Evolutionary conservation across 495 filamentous ascomycete species (phyloP).

Genomic region (Usnea hakonensis): DNA sequence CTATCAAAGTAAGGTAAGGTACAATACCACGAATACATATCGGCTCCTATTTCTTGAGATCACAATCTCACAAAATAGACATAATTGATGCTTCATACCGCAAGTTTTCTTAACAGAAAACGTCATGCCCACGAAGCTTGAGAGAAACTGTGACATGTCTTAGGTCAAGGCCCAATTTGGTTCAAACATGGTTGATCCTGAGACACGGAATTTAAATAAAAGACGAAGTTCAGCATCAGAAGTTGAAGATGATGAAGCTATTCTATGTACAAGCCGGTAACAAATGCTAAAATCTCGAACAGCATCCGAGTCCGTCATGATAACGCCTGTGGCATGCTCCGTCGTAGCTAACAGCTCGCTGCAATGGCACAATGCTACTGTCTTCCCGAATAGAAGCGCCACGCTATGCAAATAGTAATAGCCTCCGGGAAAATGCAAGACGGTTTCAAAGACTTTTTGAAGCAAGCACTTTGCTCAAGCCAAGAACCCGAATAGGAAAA

Average conservation of each 20-base stretch:
- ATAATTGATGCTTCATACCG: too few relatives aligned
- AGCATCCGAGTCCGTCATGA: neutral
- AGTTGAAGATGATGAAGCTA: neutral
- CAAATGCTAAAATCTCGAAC: slow-evolving; percentile 1
- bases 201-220: neutral
- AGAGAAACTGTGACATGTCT: too few relatives aligned
- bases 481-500: neutral
- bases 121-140: too few relatives aligned
- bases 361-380: slow-evolving; percentile 8
- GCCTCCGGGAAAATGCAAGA: slow-evolving; percentile 2
- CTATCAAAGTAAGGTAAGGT: too few relatives aligned
- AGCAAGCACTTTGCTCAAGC: neutral
- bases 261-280: slow-evolving; percentile 14
- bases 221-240: neutral
- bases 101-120: too few relatives aligned
- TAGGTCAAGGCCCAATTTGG: too few relatives aligned
- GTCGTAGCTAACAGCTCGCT: slow-evolving; percentile 6
- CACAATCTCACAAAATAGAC: too few relatives aligned
- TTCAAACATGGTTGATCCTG: too few relatives aligned
- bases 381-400: slow-evolving; percentile 13
- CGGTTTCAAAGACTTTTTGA: neutral
- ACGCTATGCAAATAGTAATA: slow-evolving; percentile 16
- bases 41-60: too few relatives aligned
- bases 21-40: too few relatives aligned
- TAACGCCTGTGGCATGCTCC: slow-evolving; percentile 12